Base-by-base conservation (phyloP, 1,139 yeast species). In the Ogataea hybrid region DNA sequence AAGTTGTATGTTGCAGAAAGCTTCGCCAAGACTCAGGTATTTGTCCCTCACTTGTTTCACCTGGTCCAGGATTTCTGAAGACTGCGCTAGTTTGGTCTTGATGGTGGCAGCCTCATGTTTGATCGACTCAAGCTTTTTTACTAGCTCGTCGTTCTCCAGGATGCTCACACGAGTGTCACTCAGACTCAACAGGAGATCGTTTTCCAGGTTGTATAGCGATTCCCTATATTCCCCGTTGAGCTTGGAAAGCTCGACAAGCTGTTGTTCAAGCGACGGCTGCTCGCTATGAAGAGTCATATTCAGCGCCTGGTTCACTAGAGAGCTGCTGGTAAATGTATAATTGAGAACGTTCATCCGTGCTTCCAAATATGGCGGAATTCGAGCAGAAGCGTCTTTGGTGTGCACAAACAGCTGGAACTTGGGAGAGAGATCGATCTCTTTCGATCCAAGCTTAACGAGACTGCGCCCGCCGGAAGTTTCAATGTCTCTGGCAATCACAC, bases 381-480 rank as follows among this genome's bases (percentile, higher is more conserved):
- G 42, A 2, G 74, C 59, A 2, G 70, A 62, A 0, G 84, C 69
- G 56, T 86, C 89, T 35, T 73, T 74, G 0, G 96, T 76, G 48
- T 77, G 73, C 34, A 90, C 61, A 32, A 69, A 74, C 37, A 92
- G 53, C 45, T 68, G 69, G 68, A 89, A 89, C 3, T 75, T 73
- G 0, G 79, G 70, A 2, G 90, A 76, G 42, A 77, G 74, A 52
- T 88, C 96, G 37, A 89, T 69, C 14, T 77, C 79, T 35, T 74
- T 77, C 2, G 72, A 73, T 0, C 88, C 92, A 15, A 90, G 58
- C 23, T 66, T 69, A 2, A 88, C 72, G 46, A 85, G 61, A 18
- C 70, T 64, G 42, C 96, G 69, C 0, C 95, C 95, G 5, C 96
- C 96, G 32, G 82, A 71, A 25, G 72, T 68, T 32, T 71, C 73